These are phyloP conservation scores for Brassica hybrid DNA, from an alignment of 441 rosid genomes.

Conservation along the genomic window DNA sequence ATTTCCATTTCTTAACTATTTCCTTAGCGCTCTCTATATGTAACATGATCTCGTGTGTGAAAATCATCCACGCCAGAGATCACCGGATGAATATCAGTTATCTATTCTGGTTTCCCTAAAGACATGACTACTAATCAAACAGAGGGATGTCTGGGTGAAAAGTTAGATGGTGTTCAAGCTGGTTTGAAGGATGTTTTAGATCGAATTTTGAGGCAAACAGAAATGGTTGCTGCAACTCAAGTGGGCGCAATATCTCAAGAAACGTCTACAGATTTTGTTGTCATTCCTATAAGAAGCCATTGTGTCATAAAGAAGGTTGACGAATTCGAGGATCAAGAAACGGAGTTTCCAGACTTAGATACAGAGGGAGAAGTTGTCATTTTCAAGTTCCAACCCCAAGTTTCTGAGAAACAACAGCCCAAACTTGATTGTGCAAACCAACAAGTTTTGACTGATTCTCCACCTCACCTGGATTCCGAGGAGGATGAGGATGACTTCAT, in stretches of 20 bases:
- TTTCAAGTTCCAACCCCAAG: slow-evolving; percentile 3
- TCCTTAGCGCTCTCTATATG: neutral
- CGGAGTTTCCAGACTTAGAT: neutral
- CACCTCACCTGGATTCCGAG: neutral
- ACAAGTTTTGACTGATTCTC: slow-evolving; percentile 12
- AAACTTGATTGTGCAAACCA: slow-evolving; percentile 12
- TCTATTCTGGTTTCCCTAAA: neutral
- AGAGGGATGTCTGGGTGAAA: slow-evolving; percentile 5
- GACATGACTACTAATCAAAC: slow-evolving; percentile 8
- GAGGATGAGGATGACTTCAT: slow-evolving; percentile 15
- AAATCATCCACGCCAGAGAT: slow-evolving; percentile 16
- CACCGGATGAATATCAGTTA: neutral
- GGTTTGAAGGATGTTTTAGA: slow-evolving; percentile 5
- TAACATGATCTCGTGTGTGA: slow-evolving; percentile 11
- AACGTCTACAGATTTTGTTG: slow-evolving; percentile 14
- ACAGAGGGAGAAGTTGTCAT: slow-evolving; percentile 15
- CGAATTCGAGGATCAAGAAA: neutral
- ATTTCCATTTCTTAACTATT: neutral
- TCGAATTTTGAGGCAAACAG: slow-evolving; percentile 15
- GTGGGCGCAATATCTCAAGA: slow-evolving; percentile 1
- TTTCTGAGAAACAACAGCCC: slow-evolving; percentile 13
- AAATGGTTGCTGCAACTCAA: slow-evolving; percentile 21
- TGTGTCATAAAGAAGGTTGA: neutral
- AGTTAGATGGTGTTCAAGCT: slow-evolving; percentile 15
- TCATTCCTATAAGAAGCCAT: neutral